These are phyloP conservation scores for Magnaporthiopsis rhizophila DNA, from an alignment of 2,329 filamentous ascomycete species.

Conservation along the genomic window DNA sequence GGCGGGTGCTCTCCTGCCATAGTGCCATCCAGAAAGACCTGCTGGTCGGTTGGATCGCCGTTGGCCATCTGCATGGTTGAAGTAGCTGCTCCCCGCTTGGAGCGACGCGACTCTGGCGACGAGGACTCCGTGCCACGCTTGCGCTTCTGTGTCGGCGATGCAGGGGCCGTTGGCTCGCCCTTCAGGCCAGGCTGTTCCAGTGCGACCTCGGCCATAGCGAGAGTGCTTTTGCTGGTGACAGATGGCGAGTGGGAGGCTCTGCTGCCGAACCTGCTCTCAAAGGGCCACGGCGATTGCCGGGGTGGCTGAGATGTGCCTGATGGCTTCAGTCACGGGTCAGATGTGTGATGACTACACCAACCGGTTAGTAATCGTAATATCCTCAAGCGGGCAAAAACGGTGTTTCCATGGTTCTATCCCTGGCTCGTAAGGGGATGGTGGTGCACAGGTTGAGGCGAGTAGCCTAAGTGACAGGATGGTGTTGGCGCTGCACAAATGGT, in stretches of 20 bases:
- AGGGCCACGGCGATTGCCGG: neutral
- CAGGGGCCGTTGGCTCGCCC: slow-evolving; percentile 1
- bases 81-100: slow-evolving; percentile 40
- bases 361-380: neutral
- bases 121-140: slow-evolving; percentile 43
- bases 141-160: slow-evolving; percentile 34
- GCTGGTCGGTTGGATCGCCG: slow-evolving; percentile 32
- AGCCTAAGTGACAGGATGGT: neutral
- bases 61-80: slow-evolving; percentile 31
- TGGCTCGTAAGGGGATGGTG: neutral
- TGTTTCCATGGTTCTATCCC: neutral
- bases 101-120: slow-evolving; percentile 40
- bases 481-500: neutral
- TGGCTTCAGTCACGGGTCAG: neutral
- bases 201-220: slow-evolving; percentile 8
- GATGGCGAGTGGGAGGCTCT: neutral
- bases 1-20: slow-evolving; percentile 37
- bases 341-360: neutral
- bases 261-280: neutral
- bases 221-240: neutral
- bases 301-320: neutral
- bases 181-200: slow-evolving; percentile 7
- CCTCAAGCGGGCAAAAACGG: neutral
- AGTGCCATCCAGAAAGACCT: slow-evolving; percentile 44
- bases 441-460: neutral